A percentile compares a stretch with the other conserved stretches of the same genome.
These are phyloP conservation scores for Colletotrichum tofieldiae DNA, from an alignment of 2,329 filamentous ascomycete species.

Conservation along the genomic window DNA sequence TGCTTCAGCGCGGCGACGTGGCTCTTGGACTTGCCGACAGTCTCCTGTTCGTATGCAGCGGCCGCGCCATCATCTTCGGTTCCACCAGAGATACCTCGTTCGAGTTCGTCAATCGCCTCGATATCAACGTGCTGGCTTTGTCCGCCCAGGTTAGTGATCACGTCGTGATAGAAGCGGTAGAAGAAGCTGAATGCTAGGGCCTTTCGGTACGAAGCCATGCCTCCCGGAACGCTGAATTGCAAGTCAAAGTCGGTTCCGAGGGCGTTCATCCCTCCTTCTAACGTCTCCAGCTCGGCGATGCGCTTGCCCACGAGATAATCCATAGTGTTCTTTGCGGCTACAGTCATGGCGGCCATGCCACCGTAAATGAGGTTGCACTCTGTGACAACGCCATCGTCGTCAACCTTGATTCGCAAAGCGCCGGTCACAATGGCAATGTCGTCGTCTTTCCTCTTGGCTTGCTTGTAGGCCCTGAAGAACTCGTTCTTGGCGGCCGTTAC, in stretches of 20 bases:
- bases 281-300: constrained; percentile 84
- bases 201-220: constrained; percentile 97
- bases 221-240: constrained; percentile 91
- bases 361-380: constrained; percentile 90
- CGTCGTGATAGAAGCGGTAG: constrained; percentile 96
- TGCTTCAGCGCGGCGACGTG: constrained; percentile 96
- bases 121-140: constrained; percentile 70
- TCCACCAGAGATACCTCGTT: constrained; percentile 86
- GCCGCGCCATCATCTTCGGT: constrained; percentile 83
- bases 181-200: constrained; percentile 94
- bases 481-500: constrained; percentile 82
- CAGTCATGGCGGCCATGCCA: constrained; percentile 93
- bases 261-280: constrained; percentile 91
- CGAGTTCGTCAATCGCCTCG: constrained; percentile 87
- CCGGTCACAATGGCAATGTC: constrained; percentile 98
- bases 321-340: constrained; percentile 86
- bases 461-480: constrained; percentile 92
- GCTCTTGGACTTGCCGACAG: constrained; percentile 87
- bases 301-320: constrained; percentile 83
- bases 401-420: constrained; percentile 82
- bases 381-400: constrained; percentile 78
- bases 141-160: constrained; percentile 75
- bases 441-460: constrained; percentile 96
- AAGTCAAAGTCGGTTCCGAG: constrained; percentile 93
- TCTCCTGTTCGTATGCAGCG: constrained; percentile 83